Conservation (phyloP, 1,284 basidiomycete genomes). For the Austropuccinia psidii region DNA sequence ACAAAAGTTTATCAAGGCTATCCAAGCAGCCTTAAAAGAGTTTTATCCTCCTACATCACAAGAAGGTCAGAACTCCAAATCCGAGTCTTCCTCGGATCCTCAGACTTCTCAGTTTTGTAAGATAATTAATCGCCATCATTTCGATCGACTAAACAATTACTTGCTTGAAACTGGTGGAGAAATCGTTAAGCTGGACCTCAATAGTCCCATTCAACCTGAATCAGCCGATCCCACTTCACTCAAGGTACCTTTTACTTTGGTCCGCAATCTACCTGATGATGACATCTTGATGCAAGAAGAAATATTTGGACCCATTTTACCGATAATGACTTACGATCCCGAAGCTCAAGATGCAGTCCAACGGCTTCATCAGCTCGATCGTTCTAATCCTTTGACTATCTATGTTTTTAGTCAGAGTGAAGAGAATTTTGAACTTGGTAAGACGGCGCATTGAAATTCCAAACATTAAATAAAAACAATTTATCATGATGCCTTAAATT, state of each 20-base stretch:
- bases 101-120: constrained; percentile 40
- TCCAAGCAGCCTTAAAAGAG: constrained; percentile 43
- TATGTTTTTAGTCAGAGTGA: constrained; percentile 47
- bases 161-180: constrained; percentile 46
- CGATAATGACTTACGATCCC: constrained; percentile 42
- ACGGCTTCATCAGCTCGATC: constrained; percentile 45
- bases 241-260: constrained; percentile 47
- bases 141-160: constrained; percentile 45
- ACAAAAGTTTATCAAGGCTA: constrained; percentile 43
- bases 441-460: background rate
- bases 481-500: background rate
- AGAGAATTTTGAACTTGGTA: constrained; percentile 42
- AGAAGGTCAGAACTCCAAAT: background rate
- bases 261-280: constrained; percentile 44
- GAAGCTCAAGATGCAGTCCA: constrained; percentile 39
- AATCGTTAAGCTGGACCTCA: constrained; percentile 44
- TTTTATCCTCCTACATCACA: constrained; percentile 41
- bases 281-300: constrained; percentile 49
- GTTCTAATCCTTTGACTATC: constrained; percentile 49
- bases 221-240: constrained; percentile 36
- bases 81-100: constrained; percentile 37
- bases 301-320: constrained; percentile 50
- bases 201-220: constrained; percentile 32
- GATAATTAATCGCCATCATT: constrained; percentile 48
- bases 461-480: background rate